Evolutionary conservation across 352 stramenopile genomes (phyloP).

Genomic region (Plasmopara halstedii): DNA sequence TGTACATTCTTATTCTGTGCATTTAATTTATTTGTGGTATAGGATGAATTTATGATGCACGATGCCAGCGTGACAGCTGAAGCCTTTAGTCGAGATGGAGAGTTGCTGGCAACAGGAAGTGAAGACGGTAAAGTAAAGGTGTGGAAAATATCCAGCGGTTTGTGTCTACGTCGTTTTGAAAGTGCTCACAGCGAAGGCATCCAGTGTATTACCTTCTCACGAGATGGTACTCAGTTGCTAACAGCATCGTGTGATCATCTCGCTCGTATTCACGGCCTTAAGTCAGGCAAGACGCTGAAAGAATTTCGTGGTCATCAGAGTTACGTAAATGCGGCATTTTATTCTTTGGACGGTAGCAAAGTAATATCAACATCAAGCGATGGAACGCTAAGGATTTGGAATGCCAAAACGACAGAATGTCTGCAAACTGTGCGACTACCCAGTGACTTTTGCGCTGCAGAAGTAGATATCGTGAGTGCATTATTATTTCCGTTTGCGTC

Average conservation of each 20-base stretch:
- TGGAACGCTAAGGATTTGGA: slow-evolving; percentile 90
- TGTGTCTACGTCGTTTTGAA: slow-evolving; percentile 87
- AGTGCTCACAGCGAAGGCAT: slow-evolving; percentile 73
- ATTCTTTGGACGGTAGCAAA: slow-evolving; percentile 49
- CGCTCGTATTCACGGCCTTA: slow-evolving; percentile 90
- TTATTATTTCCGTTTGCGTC: slow-evolving; percentile 47
- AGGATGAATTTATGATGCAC: slow-evolving; percentile 92
- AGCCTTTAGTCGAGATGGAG: slow-evolving; percentile 80
- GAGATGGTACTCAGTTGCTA: slow-evolving; percentile 86
- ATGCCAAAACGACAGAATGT: slow-evolving; percentile 75
- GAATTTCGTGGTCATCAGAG: slow-evolving; percentile 90
- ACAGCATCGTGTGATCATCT: slow-evolving; percentile 86
- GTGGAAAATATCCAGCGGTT: slow-evolving; percentile 87
- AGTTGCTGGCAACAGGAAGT: slow-evolving; percentile 84
- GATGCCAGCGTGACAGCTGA: slow-evolving; percentile 80
- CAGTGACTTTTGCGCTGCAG: slow-evolving; percentile 32
- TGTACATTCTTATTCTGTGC: background rate
- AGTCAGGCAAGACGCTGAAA: slow-evolving; percentile 89
- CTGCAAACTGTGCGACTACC: slow-evolving; percentile 67
- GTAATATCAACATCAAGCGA: slow-evolving; percentile 88
- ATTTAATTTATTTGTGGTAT: background rate
- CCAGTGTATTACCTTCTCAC: slow-evolving; percentile 85
- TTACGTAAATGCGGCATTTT: slow-evolving; percentile 89
- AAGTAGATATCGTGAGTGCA: slow-evolving; percentile 77
- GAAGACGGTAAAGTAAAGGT: slow-evolving; percentile 86